phyloP scores from a whole-genome alignment of 192 early-diverging fungal species.

The Backusella mclennaniae region DNA sequence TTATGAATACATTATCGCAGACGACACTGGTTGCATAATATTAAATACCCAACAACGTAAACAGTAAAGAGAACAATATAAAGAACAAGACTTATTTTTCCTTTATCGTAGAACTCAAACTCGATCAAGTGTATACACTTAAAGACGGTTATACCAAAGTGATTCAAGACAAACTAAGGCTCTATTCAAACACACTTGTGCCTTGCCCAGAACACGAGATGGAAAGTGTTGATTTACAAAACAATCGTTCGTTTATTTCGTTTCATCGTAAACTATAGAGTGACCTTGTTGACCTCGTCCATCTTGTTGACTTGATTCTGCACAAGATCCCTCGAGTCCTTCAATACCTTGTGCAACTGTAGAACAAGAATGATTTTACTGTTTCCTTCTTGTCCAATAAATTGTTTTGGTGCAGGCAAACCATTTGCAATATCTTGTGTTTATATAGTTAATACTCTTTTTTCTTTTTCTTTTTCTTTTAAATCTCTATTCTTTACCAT shows the following conservation, averaged over 20 bases:
- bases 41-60: constrained; percentile 13
- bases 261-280: constrained; percentile 7
- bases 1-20: constrained; percentile 25
- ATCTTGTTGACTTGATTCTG: constrained; percentile 15
- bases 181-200: background rate
- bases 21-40: constrained; percentile 21
- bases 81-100: background rate
- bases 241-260: constrained; percentile 12
- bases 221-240: background rate
- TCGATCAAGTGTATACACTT: background rate
- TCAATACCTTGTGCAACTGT: constrained; percentile 22
- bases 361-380: constrained; percentile 19
- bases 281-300: constrained; percentile 31
- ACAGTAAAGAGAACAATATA: background rate
- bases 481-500: constrained; percentile 19
- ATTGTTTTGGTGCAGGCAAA: constrained; percentile 20
- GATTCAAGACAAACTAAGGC: constrained; percentile 9
- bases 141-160: constrained; percentile 19
- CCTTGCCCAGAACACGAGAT: background rate
- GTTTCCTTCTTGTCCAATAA: constrained; percentile 29
- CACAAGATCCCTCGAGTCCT: constrained; percentile 17
- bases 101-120: constrained; percentile 5
- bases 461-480: no score
- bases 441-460: background rate
- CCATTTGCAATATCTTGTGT: constrained; percentile 20